Base-by-base conservation (phyloP, 192 early-diverging fungal genomes). In the Paraglomus brasilianum region DNA sequence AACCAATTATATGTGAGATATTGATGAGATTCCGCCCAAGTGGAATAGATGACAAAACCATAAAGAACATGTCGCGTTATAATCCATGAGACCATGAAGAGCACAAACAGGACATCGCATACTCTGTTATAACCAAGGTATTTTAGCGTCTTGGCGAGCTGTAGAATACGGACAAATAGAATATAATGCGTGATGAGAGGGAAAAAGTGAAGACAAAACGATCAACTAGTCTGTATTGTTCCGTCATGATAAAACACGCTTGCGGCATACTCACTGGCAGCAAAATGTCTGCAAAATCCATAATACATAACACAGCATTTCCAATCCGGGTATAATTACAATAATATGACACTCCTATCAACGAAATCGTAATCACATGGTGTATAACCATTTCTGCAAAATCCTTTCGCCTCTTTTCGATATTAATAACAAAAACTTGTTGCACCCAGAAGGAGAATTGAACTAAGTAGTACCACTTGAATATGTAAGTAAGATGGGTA, bases 261-360 rank as follows among this genome's bases (percentile, higher is more conserved):
- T 8, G 42, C 10, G 21, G 40, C 24, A 13, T 47, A 73, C 82
- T 74, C 77, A 86, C 83, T 21, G 89, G 83, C 47, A 93, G 79
- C 63, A 90, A 85, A 42, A 94, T 86, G 74, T 94, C 92, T 15
- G 88, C 79, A 45, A 90, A 80, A 75, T 94, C 92, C 88, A 92
- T 89, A 73, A 80, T 81, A 53, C 84, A 83, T 56, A 94, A 74
- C 21, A 92, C 83, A 53, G 86, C 88, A 61, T 93, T 89, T n/a
- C 92, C 92, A 60, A 92, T 83, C 22, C 88, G 86, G 8, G 86
- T 89, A 58, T 82, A 91, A 72, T 92, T 87, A 69, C 74, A 81
- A 49, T 71, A 82, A 69, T 93, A 88, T 11, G 87, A 88, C 58
- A 79, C 73, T 48, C 80, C 81, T 30, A 93, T 76, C 22, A 94